Base-by-base conservation (phyloP, 1,139 yeast genomes). In the Lodderomyces beijingensis region DNA sequence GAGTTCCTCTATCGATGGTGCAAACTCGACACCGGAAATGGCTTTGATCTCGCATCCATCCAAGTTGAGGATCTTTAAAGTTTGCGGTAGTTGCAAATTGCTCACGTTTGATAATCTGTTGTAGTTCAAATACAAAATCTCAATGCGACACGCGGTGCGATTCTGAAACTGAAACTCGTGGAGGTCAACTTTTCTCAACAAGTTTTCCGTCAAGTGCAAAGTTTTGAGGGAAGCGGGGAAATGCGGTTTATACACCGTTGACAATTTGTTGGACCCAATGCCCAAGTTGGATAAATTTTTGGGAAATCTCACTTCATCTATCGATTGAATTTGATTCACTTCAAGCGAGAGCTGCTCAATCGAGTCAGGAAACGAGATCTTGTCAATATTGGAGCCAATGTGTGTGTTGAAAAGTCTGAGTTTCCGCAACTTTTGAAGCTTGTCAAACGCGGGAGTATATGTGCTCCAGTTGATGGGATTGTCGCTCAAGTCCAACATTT, bases 391-490 rank as follows among this genome's bases (percentile, higher is more conserved):
- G 7, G 37, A 18, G 4, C 49, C 47, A 22, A 55, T 35, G 6
- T 40, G 45, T 4, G 59, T 52, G 32, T 52, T 45, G 12, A 46
- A 40, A 11, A 55, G 34, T 23, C 46, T 46, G 9, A 55, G 39
- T 27, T 36, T 33, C 9, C 30, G 37, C 17, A 55, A 34, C 6
- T 41, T 34, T 2, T 30, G 12, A 18, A 56, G 38, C 22, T 39
- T 28, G 16, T 17, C 19, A 21, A 42, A 40, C 13, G 31, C 28
- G 8, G 41, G 40, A 7, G 35, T 18, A 28, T 25, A 27, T 5
- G 23, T 15, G 4, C 23, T 25, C 61, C 61, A 55, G 27, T 44
- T 42, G n/a, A 53, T 47, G 1, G 55, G 56, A 37, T 55, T 55
- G 35, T 51, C 44, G 2, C 56, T 45, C n/a, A 54, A 27, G 26